Base-by-base conservation (phyloP, 306 rosid genomes). In the Notholithocarpus densiflorus region DNA sequence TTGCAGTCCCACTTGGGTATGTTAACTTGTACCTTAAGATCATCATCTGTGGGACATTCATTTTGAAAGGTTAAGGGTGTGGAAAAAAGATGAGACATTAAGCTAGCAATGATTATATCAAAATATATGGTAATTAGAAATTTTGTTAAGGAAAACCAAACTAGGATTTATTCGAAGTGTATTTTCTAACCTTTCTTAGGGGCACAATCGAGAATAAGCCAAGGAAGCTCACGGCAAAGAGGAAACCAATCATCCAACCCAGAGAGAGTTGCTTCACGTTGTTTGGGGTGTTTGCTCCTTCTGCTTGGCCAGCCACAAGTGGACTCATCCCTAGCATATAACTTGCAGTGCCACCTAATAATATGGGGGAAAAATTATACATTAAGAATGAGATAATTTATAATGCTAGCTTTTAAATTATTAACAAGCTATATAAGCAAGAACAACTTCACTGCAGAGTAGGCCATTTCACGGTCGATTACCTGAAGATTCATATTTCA, bases 1-100 rank as follows among this genome's bases (percentile, higher is more conserved):
- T 92, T n/a, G 97, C 97, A 26, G 97, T 90, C 77, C 97, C 93
- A 81, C 97, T 92, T 13, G 96, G 96, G 59, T 92, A 92, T 3
- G 94, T 88, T 73, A 92, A 79, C 56, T 90, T 92, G 89, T 89
- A 90, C 79, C 79, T 87, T 84, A 90, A 54, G 75, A 92, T 89
- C 97, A 92, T 90, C 78, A 90, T 34, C 95, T 91, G 54, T 55
- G 56, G 26, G 70, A 77, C 57, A 55, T 73, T 8, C 20, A 13
- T 23, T 23, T 77, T 20, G 43, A 37, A 79, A 64, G 45, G 45
- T 40, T 40, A 40, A 8, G 45, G 45, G 45, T 40, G 45, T 40
- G 45, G 3, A 40, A 40, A 40, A 40, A 40, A 40, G 45, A 40
- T 8, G 11, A 40, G 45, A 40, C 45, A 40, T 40, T 40, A 8